Evolutionary conservation across 176 grass and related monocot genomes (phyloP).

Genomic region (Lolium perenne): DNA sequence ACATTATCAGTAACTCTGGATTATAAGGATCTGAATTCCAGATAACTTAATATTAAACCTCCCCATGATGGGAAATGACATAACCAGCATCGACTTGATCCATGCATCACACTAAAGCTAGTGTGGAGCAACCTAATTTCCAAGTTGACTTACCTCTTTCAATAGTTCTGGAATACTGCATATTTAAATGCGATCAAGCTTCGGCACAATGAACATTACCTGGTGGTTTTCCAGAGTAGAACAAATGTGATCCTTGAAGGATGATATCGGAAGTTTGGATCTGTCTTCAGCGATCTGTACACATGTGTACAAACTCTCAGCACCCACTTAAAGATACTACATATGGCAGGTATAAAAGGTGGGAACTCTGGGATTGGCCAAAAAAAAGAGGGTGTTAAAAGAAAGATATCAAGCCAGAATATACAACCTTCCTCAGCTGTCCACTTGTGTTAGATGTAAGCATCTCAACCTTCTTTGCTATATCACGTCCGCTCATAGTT

Average conservation of each 20-base stretch:
- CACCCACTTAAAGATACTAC: constrained; percentile 30
- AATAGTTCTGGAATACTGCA: not conserved
- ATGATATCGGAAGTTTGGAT: constrained; percentile 93
- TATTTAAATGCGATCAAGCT: constrained; percentile 22
- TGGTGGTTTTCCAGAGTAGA: constrained; percentile 81
- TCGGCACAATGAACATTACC: constrained; percentile 55
- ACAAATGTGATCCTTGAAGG: constrained; percentile 80
- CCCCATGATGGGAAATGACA: not conserved
- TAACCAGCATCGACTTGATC: constrained; percentile 13
- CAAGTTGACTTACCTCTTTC: constrained; percentile 1
- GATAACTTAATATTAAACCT: not conserved
- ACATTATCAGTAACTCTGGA: constrained; percentile 11
- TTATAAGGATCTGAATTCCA: constrained; percentile 19
- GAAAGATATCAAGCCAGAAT: constrained; percentile 42
- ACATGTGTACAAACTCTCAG: constrained; percentile 46
- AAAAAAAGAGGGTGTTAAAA: constrained; percentile 28
- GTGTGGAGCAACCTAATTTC: constrained; percentile 9
- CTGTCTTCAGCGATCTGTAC: constrained; percentile 73
- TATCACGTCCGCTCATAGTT: constrained; percentile 58
- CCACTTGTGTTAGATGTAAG: constrained; percentile 65
- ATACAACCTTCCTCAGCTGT: constrained; percentile 78
- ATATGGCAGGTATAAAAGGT: constrained; percentile 17
- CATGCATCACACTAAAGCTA: constrained; percentile 34
- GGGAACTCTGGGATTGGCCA: constrained; percentile 2
- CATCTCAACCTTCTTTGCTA: constrained; percentile 71